These are phyloP conservation scores for Erysimum cheiranthoides DNA, from an alignment of 345 rosid genomes.

Conservation along the genomic window DNA sequence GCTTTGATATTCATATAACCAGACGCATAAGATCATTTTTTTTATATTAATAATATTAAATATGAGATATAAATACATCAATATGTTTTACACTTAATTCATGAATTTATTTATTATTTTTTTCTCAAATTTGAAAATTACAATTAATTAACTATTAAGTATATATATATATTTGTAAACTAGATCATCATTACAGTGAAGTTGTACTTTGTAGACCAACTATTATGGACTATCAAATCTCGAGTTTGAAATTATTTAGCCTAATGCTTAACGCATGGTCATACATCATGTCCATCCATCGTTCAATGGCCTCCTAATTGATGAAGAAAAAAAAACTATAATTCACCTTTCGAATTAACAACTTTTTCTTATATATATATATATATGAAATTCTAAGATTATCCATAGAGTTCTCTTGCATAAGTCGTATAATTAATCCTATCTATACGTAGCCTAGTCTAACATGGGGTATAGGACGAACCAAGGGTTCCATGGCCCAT, in stretches of 20 bases:
- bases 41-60: background rate
- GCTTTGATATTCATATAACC: conserved; percentile 3
- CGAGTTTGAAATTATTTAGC: too few species aligned
- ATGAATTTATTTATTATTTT: too few species aligned
- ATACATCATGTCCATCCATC: background rate
- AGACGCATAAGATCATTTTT: too few species aligned
- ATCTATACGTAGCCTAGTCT: conserved; percentile 10
- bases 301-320: background rate
- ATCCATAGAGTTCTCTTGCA: background rate
- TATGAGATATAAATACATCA: background rate
- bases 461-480: background rate
- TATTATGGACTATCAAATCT: too few species aligned
- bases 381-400: background rate
- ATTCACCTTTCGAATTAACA: background rate
- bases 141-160: too few species aligned
- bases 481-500: background rate
- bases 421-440: background rate
- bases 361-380: background rate
- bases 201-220: too few species aligned
- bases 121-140: background rate
- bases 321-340: background rate
- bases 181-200: background rate
- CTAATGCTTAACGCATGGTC: background rate
- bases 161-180: too few species aligned
- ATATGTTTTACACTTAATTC: background rate